Conservation (phyloP, 768 basidiomycete genomes). For the Leccinellum luteum region DNA sequence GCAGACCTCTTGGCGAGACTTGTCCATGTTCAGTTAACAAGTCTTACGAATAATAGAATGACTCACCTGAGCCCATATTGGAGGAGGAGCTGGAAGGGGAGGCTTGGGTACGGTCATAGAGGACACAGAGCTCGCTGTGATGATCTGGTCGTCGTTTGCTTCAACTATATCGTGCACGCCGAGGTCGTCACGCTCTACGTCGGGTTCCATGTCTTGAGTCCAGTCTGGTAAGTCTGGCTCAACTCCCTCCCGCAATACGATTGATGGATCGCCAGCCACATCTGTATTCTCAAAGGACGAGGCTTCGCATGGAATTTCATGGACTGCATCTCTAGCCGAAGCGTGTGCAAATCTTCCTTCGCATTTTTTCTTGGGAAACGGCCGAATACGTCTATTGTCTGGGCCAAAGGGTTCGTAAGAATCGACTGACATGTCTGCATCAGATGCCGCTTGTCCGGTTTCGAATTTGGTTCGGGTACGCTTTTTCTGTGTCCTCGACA, state of each 20-base stretch:
- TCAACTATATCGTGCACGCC: conserved; percentile 8
- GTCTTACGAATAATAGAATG: not conserved
- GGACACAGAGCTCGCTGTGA: conserved; percentile 1
- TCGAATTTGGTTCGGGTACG: conserved; percentile 21
- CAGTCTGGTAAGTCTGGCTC: conserved; percentile 18
- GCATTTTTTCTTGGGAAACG: conserved; percentile 20
- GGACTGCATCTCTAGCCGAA: not conserved
- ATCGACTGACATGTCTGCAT: not conserved
- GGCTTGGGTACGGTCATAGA: conserved; percentile 16
- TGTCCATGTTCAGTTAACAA: conserved; percentile 1
- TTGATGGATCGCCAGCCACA: conserved; percentile 14
- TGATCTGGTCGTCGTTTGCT: conserved; percentile 12
- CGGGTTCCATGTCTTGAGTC: conserved; percentile 23
- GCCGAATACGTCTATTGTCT: conserved; percentile 18
- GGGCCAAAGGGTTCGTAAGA: conserved; percentile 14
- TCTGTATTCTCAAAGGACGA: conserved; percentile 16
- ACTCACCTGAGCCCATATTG: conserved; percentile 46
- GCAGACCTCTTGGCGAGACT: conserved; percentile 86
- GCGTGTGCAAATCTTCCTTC: not conserved
- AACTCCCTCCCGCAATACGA: conserved; percentile 3
- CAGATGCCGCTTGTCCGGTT: not conserved
- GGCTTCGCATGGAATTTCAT: not conserved
- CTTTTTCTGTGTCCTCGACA: conserved; percentile 11
- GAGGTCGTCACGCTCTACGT: conserved; percentile 13
- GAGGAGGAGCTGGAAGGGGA: conserved; percentile 30